Evolutionary conservation across 805 yeast species (phyloP).

Genomic region (Diddensiella santjacobensis): DNA sequence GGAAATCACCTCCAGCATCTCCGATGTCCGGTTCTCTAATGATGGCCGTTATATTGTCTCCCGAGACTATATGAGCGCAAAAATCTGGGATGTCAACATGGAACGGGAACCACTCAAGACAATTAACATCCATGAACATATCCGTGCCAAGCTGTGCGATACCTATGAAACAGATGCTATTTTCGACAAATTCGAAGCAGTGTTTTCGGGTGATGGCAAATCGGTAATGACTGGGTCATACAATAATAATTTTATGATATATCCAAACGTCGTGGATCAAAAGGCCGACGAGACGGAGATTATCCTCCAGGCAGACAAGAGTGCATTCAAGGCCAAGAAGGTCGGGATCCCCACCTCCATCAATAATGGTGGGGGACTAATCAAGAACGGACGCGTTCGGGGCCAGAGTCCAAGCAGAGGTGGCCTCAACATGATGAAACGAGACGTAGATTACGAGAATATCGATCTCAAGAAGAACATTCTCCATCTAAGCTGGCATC

Average conservation of each 20-base stretch:
- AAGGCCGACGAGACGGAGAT: constrained; percentile 54
- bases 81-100: constrained; percentile 98
- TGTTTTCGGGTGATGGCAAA: constrained; percentile 87
- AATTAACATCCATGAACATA: constrained; percentile 91
- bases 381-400: constrained; percentile 11
- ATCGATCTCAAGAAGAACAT: constrained; percentile 94
- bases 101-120: constrained; percentile 92
- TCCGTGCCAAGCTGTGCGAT: constrained; percentile 89
- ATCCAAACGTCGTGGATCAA: constrained; percentile 63
- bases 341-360: constrained; percentile 43
- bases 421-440: constrained; percentile 45
- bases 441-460: constrained; percentile 67
- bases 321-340: constrained; percentile 85
- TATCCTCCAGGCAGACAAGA: constrained; percentile 93
- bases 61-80: constrained; percentile 95
- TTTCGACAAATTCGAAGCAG: constrained; percentile 96
- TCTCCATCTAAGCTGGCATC: constrained; percentile 97
- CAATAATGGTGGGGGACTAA: constrained; percentile 34
- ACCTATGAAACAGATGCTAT: constrained; percentile 98
- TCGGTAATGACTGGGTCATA: constrained; percentile 96
- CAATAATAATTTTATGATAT: constrained; percentile 94
- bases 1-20: constrained; percentile 90
- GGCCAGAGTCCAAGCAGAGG: constrained; percentile 15
- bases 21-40: constrained; percentile 87
- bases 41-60: constrained; percentile 95